These are phyloP conservation scores for Colletotrichum somersetense DNA, from an alignment of 2,329 filamentous ascomycete genomes.

Conservation along the genomic window DNA sequence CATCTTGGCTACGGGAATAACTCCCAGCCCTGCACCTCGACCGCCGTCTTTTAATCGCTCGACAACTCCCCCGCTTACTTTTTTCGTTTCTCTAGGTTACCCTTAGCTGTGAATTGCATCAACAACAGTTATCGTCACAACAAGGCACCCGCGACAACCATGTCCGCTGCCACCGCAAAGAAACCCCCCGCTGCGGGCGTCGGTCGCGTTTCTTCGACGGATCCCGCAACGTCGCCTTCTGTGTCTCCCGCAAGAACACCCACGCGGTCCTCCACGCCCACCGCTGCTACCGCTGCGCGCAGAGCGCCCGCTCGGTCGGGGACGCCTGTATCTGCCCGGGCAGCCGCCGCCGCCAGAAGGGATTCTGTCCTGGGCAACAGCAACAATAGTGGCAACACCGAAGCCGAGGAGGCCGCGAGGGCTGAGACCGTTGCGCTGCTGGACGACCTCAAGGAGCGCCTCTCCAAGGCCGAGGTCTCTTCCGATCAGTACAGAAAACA, in stretches of 20 bases:
- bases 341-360: slow-evolving; percentile 73
- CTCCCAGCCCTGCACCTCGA: slow-evolving; percentile 8
- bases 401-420: slow-evolving; percentile 77
- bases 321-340: slow-evolving; percentile 78
- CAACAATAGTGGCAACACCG: slow-evolving; percentile 57
- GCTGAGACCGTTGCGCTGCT: slow-evolving; percentile 84
- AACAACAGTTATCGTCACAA: slow-evolving; percentile 51
- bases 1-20: slow-evolving; percentile 34
- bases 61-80: slow-evolving; percentile 32
- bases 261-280: slow-evolving; percentile 63
- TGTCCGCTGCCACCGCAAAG: slow-evolving; percentile 66
- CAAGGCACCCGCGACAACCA: slow-evolving; percentile 47
- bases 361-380: slow-evolving; percentile 59
- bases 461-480: slow-evolving; percentile 82
- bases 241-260: slow-evolving; percentile 48
- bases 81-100: slow-evolving; percentile 34
- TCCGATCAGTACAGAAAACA: slow-evolving; percentile 88
- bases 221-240: slow-evolving; percentile 48
- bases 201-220: slow-evolving; percentile 59
- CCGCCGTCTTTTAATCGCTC: slow-evolving; percentile 12
- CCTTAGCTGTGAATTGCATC: slow-evolving; percentile 25
- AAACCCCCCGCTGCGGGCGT: slow-evolving; percentile 64
- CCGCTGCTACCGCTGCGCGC: slow-evolving; percentile 62
- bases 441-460: slow-evolving; percentile 85
- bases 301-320: slow-evolving; percentile 75